Evolutionary conservation across 2,329 filamentous ascomycete genomes (phyloP), one percentile per base, ranked within the genome.

Genomic region (Elsinoe arachidis): DNA sequence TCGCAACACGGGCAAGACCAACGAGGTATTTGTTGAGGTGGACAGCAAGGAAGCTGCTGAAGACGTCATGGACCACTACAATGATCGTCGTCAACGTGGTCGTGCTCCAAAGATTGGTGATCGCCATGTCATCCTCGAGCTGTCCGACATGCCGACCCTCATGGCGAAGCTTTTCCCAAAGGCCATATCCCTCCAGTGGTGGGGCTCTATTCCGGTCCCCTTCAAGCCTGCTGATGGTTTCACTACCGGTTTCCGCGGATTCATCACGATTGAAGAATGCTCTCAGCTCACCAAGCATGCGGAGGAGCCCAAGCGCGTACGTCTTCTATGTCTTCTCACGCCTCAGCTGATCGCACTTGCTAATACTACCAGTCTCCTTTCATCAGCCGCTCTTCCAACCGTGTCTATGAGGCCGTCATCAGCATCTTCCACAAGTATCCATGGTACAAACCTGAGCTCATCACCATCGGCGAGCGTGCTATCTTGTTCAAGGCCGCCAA

Each of bases 1-100:
- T 60, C 76, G 78, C 19, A 73, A 75, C 19, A 79, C 77, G n/a
- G 77, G 76, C 15, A 81, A 80, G 69, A 80, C 78, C 1, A 78
- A 78, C 72, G 77, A 80, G 55, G 76, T 72, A 59, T 81, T 72
- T 61, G 70, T 79, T 38, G 78, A 81, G 57, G 72, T 80, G 35
- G 60, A 64, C n/a, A 65, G 60, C 15, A 49, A 57, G 0, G 58
- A 59, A 9, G 73, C 76, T 61, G 78, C 78, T 0, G 56, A 67
- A 14, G 65, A 66, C 11, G 65, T 72, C 2, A 67, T 74, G 7
- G 62, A 66, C 10, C 70, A 71, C 39, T 68, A 75, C 55, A 70
- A 71, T 15, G 65, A 67, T 34, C 67, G 69, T 14, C 66, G 69
- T 53, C 67, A 68, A 11, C 66, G 65, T 55, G 68, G 67, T 38